Evolutionary conservation across 345 rosid genomes (phyloP).

Genomic region (Litchi chinensis): DNA sequence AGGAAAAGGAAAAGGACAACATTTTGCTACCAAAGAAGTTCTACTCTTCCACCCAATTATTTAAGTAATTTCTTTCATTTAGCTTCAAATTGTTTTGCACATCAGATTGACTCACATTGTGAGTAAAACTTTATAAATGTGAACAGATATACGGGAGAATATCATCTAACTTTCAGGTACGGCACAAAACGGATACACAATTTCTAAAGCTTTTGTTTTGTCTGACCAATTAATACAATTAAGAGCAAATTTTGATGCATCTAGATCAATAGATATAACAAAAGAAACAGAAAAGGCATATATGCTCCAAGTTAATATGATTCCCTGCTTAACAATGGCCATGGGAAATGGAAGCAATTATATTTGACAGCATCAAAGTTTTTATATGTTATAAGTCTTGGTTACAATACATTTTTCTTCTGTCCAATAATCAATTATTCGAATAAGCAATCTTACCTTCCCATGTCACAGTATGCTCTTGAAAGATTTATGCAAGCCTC

Average conservation of each 20-base stretch:
- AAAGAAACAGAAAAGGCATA: neutral
- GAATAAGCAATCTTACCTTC: conserved; percentile 58
- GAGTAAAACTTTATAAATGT: neutral
- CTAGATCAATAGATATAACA: neutral
- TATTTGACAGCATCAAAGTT: conserved; percentile 5
- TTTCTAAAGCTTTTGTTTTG: neutral
- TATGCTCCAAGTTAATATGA: neutral
- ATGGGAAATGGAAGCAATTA: neutral
- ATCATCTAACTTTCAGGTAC: neutral
- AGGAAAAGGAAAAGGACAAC: neutral
- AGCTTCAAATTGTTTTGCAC: neutral
- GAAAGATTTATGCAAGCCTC: conserved; percentile 93
- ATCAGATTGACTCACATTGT: neutral
- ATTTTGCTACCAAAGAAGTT: neutral
- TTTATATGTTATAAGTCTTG: neutral
- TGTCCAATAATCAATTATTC: conserved; percentile 9
- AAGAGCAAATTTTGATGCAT: conserved; percentile 2
- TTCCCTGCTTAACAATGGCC: neutral
- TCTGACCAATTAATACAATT: neutral
- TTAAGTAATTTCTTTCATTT: neutral
- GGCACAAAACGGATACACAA: neutral
- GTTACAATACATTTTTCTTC: conserved; percentile 2
- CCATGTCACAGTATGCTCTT: conserved; percentile 75
- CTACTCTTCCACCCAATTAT: neutral
- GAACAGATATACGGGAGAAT: neutral